These are phyloP conservation scores for Xylariales sp. DNA, from an alignment of 2,329 filamentous ascomycete species.

Conservation along the genomic window DNA sequence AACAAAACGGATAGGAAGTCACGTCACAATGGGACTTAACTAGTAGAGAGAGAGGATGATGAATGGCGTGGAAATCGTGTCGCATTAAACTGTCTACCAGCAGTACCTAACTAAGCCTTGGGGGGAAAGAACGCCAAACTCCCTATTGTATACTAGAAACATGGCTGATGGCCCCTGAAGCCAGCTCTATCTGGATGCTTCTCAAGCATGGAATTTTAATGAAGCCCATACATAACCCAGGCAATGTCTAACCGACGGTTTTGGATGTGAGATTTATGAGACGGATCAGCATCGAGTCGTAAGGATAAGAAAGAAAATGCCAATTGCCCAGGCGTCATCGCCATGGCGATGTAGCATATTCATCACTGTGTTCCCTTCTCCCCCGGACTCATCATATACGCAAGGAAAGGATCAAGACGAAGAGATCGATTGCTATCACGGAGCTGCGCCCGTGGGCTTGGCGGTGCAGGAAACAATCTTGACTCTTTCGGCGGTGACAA, in stretches of 20 bases:
- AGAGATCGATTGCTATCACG: constrained; percentile 29
- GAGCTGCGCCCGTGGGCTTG: constrained; percentile 62
- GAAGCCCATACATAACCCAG: background rate
- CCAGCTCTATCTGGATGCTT: background rate
- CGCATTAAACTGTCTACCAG: constrained; percentile 22
- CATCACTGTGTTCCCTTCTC: background rate
- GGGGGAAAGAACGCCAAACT: constrained; percentile 20
- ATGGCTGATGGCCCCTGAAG: background rate
- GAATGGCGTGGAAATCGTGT: constrained; percentile 9
- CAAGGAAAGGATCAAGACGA: background rate
- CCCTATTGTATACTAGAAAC: background rate
- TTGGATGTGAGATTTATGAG: background rate
- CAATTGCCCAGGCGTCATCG: background rate
- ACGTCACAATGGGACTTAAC: background rate
- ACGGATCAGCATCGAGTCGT: background rate
- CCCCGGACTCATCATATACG: background rate
- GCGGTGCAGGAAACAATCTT: constrained; percentile 99
- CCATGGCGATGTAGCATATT: background rate
- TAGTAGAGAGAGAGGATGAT: background rate
- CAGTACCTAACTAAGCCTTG: background rate
- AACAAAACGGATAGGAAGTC: background rate
- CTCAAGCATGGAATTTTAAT: background rate
- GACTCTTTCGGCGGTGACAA: constrained; percentile 87
- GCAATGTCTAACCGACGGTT: background rate
- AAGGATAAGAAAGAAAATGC: background rate